phyloP scores from a whole-genome alignment of 1,139 yeast species.

The Blastobotrys arbuscula region DNA sequence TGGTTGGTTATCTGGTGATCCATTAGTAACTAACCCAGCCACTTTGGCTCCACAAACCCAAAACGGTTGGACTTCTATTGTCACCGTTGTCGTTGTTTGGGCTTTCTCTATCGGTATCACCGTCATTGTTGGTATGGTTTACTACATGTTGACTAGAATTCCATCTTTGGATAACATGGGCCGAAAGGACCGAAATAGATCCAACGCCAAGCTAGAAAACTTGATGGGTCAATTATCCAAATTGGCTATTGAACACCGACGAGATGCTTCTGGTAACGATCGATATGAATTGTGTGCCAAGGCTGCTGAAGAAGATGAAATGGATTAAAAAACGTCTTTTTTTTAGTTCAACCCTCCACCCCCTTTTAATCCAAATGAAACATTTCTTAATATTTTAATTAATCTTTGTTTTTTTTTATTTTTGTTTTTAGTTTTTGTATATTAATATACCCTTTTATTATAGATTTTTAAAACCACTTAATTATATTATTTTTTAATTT shows the following conservation, averaged over 20 bases:
- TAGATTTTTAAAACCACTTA: conserved; percentile 3
- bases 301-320: conserved; percentile 36
- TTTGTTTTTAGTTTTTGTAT: conserved; percentile 8
- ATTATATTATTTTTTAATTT: background rate
- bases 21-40: conserved; percentile 31
- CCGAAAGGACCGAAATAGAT: conserved; percentile 28
- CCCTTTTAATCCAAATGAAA: background rate
- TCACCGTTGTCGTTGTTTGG: conserved; percentile 90
- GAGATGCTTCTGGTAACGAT: conserved; percentile 29
- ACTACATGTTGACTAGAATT: conserved; percentile 59
- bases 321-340: conserved; percentile 16
- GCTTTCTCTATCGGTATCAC: conserved; percentile 93
- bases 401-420: conserved; percentile 2
- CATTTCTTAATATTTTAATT: background rate
- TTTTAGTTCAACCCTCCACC: background rate
- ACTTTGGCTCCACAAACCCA: conserved; percentile 32
- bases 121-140: conserved; percentile 95
- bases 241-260: conserved; percentile 36
- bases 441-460: conserved; percentile 9
- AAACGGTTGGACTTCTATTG: conserved; percentile 95
- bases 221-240: conserved; percentile 35
- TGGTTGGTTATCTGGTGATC: conserved; percentile 83
- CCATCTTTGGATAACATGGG: conserved; percentile 33
- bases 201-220: conserved; percentile 35
- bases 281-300: conserved; percentile 33